These are phyloP conservation scores for Paramecium tetraurelia DNA, from an alignment of 73 alveolate genomes.

Conservation along the genomic window DNA sequence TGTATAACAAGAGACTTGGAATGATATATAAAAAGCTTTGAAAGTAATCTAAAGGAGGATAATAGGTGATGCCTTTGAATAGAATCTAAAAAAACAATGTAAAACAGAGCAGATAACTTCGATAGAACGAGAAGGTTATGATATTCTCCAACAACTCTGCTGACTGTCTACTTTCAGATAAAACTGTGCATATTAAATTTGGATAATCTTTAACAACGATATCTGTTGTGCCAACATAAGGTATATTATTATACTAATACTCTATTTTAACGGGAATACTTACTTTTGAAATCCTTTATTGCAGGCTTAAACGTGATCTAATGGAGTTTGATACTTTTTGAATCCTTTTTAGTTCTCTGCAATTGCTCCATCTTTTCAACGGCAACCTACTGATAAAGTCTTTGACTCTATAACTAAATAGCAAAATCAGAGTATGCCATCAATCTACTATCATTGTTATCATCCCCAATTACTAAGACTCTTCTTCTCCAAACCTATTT, in stretches of 20 bases:
- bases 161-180: background rate
- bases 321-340: background rate
- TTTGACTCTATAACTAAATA: background rate
- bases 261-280: background rate
- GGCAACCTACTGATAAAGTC: background rate
- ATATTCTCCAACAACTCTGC: conserved; percentile 42
- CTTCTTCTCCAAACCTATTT: background rate
- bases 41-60: conserved; percentile 1
- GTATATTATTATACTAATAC: background rate
- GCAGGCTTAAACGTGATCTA: background rate
- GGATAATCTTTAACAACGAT: background rate
- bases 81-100: background rate
- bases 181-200: background rate
- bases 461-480: conserved; percentile 36
- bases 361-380: background rate
- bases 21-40: background rate
- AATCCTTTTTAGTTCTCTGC: background rate
- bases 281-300: background rate
- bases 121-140: background rate
- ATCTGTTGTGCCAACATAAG: background rate
- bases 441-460: background rate
- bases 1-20: background rate
- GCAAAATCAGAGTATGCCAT: conserved; percentile 10
- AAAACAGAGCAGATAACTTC: background rate
- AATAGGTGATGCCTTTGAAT: background rate